phyloP scores from a whole-genome alignment of 2,329 filamentous ascomycete genomes.

The Clonostachys byssicola region DNA sequence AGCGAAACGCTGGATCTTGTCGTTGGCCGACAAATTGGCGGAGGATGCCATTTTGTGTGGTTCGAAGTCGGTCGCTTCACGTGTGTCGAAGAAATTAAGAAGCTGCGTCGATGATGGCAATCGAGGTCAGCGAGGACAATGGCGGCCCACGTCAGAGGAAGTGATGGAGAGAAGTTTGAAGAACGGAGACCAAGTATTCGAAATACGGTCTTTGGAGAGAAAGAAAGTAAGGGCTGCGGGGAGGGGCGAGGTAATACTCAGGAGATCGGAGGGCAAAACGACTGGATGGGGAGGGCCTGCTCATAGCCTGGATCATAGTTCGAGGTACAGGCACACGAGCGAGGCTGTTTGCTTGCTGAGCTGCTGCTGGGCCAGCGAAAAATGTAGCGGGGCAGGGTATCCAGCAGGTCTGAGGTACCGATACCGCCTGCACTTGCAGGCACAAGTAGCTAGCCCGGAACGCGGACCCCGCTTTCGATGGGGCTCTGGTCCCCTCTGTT shows the following conservation, averaged over 20 bases:
- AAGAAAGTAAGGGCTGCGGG: too few species aligned
- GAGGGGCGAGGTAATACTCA: too few species aligned
- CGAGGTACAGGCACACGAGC: too few species aligned
- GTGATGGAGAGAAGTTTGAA: conserved; percentile 3
- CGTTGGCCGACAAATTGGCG: conserved; percentile 73
- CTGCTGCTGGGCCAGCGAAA: conserved; percentile 7
- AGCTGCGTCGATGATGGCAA: too few species aligned
- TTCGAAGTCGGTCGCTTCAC: not conserved
- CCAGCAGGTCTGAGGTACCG: conserved; percentile 1
- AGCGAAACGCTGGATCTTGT: conserved; percentile 96
- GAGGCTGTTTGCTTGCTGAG: not conserved
- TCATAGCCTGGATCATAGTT: too few species aligned
- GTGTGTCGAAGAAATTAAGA: not conserved
- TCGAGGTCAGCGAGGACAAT: not conserved
- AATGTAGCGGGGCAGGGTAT: conserved; percentile 10
- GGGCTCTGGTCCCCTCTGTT: too few species aligned
- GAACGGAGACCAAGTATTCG: conserved; percentile 3
- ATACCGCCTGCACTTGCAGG: too few species aligned
- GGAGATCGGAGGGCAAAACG: too few species aligned
- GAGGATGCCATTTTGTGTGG: conserved; percentile 44
- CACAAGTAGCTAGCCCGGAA: too few species aligned
- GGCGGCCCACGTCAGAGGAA: not conserved
- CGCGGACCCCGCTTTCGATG: too few species aligned
- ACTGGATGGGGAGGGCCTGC: too few species aligned
- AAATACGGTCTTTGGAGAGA: too few species aligned